Evolutionary conservation across 2,329 filamentous ascomycete species (phyloP).

Genomic region (Pyrenophora tritici-repentis): DNA sequence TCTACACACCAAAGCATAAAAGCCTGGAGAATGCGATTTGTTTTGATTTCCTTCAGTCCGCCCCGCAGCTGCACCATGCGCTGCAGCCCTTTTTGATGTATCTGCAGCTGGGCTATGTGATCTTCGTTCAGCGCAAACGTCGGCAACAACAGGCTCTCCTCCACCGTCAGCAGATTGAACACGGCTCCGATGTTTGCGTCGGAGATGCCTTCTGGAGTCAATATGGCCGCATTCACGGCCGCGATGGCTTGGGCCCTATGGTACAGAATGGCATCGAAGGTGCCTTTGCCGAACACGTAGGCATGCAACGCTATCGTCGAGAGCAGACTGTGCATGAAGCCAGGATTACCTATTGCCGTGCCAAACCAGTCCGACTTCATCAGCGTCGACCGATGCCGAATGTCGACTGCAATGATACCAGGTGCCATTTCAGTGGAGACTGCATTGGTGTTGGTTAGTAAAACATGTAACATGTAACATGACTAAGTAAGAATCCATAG

Average conservation of each 20-base stretch:
- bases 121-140: constrained; percentile 31
- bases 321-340: constrained; percentile 49
- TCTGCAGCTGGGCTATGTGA: constrained; percentile 38
- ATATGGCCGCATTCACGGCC: constrained; percentile 41
- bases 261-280: constrained; percentile 37
- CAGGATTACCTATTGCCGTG: constrained; percentile 40
- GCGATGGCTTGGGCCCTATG: constrained; percentile 43
- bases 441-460: constrained; percentile 28
- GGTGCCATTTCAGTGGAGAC: constrained; percentile 45
- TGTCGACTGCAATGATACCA: constrained; percentile 44
- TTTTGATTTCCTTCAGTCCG: constrained; percentile 39
- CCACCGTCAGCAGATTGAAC: constrained; percentile 46
- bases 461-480: background rate
- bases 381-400: constrained; percentile 40
- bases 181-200: constrained; percentile 48
- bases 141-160: constrained; percentile 38
- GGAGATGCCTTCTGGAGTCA: constrained; percentile 37
- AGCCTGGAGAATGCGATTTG: constrained; percentile 47
- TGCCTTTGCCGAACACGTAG: constrained; percentile 40
- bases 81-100: constrained; percentile 41
- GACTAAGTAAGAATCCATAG: background rate
- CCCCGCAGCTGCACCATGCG: constrained; percentile 45
- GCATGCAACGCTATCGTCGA: constrained; percentile 43
- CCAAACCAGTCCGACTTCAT: constrained; percentile 47
- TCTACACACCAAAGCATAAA: constrained; percentile 49